Percentiles rank a stretch among this genome's conserved stretches.
These are phyloP conservation scores for Cryptosporidium meleagridis DNA, from an alignment of 169 alveolate genomes.

Conservation along the genomic window DNA sequence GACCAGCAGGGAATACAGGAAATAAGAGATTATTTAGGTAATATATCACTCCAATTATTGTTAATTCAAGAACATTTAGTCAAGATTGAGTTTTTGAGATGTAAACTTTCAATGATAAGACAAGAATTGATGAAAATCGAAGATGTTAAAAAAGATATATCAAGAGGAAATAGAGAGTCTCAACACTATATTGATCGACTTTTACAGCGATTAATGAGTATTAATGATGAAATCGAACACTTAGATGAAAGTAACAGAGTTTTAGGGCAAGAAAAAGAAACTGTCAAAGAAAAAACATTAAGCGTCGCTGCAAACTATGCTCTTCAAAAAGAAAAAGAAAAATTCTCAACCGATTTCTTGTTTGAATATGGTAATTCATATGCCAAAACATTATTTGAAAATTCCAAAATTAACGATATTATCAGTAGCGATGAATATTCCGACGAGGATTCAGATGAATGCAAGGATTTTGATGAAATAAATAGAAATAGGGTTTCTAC, in stretches of 20 bases:
- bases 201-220: constrained; percentile 63
- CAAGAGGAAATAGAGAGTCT: constrained; percentile 71
- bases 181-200: constrained; percentile 58
- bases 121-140: constrained; percentile 73
- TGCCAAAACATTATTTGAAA: constrained; percentile 57
- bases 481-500: not conserved
- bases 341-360: constrained; percentile 9
- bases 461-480: not conserved
- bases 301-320: constrained; percentile 8
- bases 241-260: constrained; percentile 54
- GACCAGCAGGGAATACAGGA: constrained; percentile 72
- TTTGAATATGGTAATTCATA: constrained; percentile 63
- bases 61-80: constrained; percentile 67
- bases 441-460: not conserved
- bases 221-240: constrained; percentile 68
- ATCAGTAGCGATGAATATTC: not conserved
- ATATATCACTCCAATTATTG: constrained; percentile 63
- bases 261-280: constrained; percentile 49
- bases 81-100: constrained; percentile 62
- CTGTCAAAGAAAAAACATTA: not conserved
- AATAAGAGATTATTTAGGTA: constrained; percentile 55
- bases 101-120: constrained; percentile 68
- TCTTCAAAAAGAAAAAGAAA: constrained; percentile 47
- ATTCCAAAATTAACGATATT: constrained; percentile 48
- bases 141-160: constrained; percentile 56